Conservation (phyloP, 805 yeast species). For the Wickerhamomyces subpelliculosus region DNA sequence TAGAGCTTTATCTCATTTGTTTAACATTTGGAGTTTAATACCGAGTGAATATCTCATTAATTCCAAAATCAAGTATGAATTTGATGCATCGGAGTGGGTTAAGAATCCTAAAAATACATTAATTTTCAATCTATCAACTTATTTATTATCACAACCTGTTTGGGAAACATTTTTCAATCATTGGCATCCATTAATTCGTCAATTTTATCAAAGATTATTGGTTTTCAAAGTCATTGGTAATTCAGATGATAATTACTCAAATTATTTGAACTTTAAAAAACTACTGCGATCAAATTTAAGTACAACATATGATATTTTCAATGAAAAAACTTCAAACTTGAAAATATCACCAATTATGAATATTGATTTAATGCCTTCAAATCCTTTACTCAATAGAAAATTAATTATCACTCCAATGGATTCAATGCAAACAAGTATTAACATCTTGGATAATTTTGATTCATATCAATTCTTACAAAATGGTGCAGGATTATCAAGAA, state of each 20-base stretch:
- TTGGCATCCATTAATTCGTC: conserved; percentile 73
- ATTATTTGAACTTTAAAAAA: conserved; percentile 1
- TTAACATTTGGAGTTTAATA: conserved; percentile 67
- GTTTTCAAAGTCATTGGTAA: conserved; percentile 56
- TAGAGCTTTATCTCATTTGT: conserved; percentile 57
- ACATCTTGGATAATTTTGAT: conserved; percentile 1
- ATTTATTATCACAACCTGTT: conserved; percentile 42
- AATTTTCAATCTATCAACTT: conserved; percentile 42
- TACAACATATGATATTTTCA: conserved; percentile 8
- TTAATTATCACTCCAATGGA: conserved; percentile 33
- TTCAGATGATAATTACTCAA: conserved; percentile 6
- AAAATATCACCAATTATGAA: neutral
- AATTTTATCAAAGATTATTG: conserved; percentile 58
- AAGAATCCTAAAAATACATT: conserved; percentile 11
- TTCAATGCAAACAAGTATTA: neutral
- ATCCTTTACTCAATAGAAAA: conserved; percentile 42
- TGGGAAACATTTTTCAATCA: conserved; percentile 64
- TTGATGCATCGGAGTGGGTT: neutral
- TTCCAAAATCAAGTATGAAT: neutral
- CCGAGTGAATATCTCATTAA: conserved; percentile 29
- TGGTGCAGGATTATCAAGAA: neutral
- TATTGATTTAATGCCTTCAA: conserved; percentile 19
- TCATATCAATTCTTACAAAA: neutral
- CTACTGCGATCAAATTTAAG: conserved; percentile 2
- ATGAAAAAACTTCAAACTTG: neutral